Evolutionary conservation across 257 asterid genomes (phyloP), one percentile per base, ranked within the genome.

Genomic region (Solanum chilense): DNA sequence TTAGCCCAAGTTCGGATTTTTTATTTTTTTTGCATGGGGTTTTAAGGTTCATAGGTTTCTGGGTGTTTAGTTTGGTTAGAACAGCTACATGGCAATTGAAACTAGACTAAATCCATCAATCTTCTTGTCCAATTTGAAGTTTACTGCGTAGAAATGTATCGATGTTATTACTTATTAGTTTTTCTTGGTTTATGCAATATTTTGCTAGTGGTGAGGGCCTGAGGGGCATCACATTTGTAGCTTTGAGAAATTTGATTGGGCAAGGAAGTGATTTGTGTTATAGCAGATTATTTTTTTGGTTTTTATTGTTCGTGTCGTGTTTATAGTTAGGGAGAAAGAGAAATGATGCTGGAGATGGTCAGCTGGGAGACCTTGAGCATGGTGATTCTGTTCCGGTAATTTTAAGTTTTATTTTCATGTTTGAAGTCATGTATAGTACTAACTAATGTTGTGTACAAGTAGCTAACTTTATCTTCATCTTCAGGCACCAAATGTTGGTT

Each of bases 401-500:
- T 47, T 62, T 62, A 78, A 44, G 5, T 52, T 87, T 86, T 25
- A 31, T 85, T 77, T 8, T 41, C 47, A 42, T 66, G 31, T 86
- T 85, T 62, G 13, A 15, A 86, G 23, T 82, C 49, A 45, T 82
- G 60, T 62, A 20, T 82, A 9, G n/a, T 39, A 42, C 42, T 86
- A 70, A 47, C 52, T 35, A 29, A n/a, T 83, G 49, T 27, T 13
- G 58, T 88, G 44, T 66, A 13, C 70, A 33, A 74, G 77, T 69
- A 62, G 87, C 91, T 92, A 71, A 90, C 80, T 62, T 86, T n/a
- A 82, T 29, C 77, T 86, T 47, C 85, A 83, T 68, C 25, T 90
- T 39, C 92, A 95, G 98, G 96, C 97, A 9, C 96, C 97, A 87
- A 91, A 92, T 89, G 97, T 95, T 90, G 95, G 98, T 89, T 94